Percentiles rank a stretch among this genome's conserved stretches.
These are phyloP conservation scores for Funneliformis caledonium DNA, from an alignment of 371 early-diverging fungal species.

Conservation along the genomic window DNA sequence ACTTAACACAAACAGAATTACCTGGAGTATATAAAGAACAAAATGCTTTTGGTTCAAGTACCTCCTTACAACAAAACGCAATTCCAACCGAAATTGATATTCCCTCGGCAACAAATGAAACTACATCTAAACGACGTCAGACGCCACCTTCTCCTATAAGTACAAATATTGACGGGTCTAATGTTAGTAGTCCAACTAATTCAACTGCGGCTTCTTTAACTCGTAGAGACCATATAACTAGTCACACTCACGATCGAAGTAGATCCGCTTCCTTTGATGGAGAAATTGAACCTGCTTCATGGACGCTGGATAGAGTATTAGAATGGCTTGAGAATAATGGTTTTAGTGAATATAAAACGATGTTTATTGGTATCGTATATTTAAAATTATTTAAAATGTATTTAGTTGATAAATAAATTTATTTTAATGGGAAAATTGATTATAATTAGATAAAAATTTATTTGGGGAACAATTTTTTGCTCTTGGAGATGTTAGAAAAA, in stretches of 20 bases:
- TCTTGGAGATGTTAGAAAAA: neutral
- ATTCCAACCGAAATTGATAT: neutral
- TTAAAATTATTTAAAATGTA: neutral
- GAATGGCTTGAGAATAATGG: conserved; percentile 30
- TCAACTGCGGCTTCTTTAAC: conserved; percentile 5
- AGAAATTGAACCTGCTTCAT: conserved; percentile 12
- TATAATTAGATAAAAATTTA: conserved; percentile 14
- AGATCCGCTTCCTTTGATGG: conserved; percentile 35
- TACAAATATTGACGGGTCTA: conserved; percentile 2
- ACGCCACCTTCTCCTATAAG: neutral
- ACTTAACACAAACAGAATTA: neutral
- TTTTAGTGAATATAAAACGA: conserved; percentile 26
- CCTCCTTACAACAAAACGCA: neutral
- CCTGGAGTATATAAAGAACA: neutral
- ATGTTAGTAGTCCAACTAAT: neutral
- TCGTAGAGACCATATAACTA: conserved; percentile 33
- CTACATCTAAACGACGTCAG: neutral
- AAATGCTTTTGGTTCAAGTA: neutral
- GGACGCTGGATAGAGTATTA: conserved; percentile 26
- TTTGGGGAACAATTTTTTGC: conserved; percentile 21
- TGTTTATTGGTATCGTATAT: conserved; percentile 26
- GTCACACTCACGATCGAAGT: conserved; percentile 37
- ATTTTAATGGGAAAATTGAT: neutral
- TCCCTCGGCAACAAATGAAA: neutral
- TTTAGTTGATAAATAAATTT: neutral